phyloP scores from a whole-genome alignment of 106 monocot species.

The Apostasia ramifera region DNA sequence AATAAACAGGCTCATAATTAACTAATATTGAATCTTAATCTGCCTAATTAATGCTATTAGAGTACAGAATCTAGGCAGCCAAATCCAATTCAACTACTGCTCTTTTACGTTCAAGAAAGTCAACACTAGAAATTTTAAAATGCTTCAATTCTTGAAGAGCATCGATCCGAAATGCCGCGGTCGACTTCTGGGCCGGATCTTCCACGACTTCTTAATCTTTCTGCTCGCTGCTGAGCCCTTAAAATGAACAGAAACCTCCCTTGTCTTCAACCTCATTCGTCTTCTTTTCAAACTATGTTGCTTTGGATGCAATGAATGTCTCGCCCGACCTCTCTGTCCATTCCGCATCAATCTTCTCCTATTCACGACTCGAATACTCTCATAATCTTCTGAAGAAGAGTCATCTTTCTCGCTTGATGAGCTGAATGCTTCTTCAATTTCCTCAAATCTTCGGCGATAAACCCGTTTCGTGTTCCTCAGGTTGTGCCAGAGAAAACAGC shows the following conservation, averaged over 20 bases:
- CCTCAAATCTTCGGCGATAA: constrained; percentile 30
- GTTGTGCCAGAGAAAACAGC: constrained; percentile 75
- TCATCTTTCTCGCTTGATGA: constrained; percentile 18
- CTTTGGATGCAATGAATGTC: constrained; percentile 35
- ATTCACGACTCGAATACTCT: constrained; percentile 5
- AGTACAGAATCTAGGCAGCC: too few species aligned
- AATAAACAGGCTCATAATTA: too few species aligned
- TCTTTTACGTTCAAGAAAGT: too few species aligned
- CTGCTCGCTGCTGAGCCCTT: constrained; percentile 16
- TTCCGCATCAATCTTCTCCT: constrained; percentile 30
- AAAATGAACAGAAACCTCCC: constrained; percentile 65
- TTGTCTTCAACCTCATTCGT: constrained; percentile 47
- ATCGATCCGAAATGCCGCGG: not conserved
- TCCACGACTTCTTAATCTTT: constrained; percentile 5
- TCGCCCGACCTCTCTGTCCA: constrained; percentile 42
- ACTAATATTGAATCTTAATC: too few species aligned
- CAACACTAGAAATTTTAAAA: too few species aligned
- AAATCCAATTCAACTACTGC: too few species aligned
- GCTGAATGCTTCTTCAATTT: constrained; percentile 58
- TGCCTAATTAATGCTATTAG: too few species aligned
- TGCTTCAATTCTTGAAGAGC: not conserved
- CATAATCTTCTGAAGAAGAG: constrained; percentile 9
- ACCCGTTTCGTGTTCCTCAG: constrained; percentile 55
- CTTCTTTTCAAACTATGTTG: constrained; percentile 26
- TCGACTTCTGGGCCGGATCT: not conserved